Conservation (phyloP, 345 rosid genomes). For the Rhizophora mangle region DNA sequence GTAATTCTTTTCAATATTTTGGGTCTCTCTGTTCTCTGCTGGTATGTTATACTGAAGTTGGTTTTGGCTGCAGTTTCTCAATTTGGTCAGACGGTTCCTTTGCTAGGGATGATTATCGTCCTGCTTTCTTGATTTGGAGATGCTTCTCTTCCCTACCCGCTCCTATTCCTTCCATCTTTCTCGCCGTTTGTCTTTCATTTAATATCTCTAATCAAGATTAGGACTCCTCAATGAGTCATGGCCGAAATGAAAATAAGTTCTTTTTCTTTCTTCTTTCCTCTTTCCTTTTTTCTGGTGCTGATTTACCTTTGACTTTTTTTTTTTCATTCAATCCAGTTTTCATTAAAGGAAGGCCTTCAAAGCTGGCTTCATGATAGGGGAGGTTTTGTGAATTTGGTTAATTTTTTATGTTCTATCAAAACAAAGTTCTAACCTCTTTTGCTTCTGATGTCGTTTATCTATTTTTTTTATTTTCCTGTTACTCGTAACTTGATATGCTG, state of each 20-base stretch:
- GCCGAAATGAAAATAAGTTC: not conserved
- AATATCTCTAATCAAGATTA: not conserved
- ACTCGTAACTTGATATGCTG: too few species aligned
- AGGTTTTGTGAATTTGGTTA: not conserved
- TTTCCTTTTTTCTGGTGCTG: not conserved
- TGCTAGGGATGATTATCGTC: constrained; percentile 7
- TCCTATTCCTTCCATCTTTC: not conserved
- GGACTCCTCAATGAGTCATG: not conserved
- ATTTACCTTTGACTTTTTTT: not conserved
- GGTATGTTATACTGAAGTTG: constrained; percentile 12
- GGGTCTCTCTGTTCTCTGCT: constrained; percentile 12
- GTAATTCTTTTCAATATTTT: constrained; percentile 22
- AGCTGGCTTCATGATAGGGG: not conserved
- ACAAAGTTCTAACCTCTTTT: too few species aligned
- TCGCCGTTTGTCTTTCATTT: not conserved
- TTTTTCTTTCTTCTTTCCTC: not conserved
- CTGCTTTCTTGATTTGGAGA: constrained; percentile 36
- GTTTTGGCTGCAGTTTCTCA: constrained; percentile 23
- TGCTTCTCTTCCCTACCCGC: not conserved
- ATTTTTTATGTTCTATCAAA: not conserved
- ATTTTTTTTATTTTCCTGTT: too few species aligned
- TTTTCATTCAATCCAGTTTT: not conserved
- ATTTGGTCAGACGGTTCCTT: constrained; percentile 21
- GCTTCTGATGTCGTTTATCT: too few species aligned
- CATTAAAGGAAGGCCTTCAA: not conserved